phyloP scores from a whole-genome alignment of 441 rosid genomes.

The Pelargonium australe region DNA sequence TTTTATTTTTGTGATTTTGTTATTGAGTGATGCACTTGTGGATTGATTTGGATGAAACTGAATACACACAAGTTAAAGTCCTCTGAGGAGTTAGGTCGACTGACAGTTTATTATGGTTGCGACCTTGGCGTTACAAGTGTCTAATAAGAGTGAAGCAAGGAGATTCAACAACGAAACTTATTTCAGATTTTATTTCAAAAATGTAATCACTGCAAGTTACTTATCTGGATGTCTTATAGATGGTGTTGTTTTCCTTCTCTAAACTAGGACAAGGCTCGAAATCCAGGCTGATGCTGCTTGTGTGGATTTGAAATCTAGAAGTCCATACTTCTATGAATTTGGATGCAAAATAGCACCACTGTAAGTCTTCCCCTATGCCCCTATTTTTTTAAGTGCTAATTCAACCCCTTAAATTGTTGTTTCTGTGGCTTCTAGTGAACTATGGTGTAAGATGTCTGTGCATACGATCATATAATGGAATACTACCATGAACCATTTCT shows the following conservation, averaged over 20 bases:
- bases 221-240: conserved; percentile 8
- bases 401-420: neutral
- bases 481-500: neutral
- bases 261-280: conserved; percentile 66
- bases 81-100: neutral
- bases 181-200: neutral
- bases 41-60: neutral
- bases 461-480: neutral
- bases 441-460: neutral
- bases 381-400: neutral
- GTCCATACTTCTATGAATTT: conserved; percentile 67
- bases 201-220: conserved; percentile 6
- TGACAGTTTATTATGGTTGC: neutral
- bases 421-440: neutral
- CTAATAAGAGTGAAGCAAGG: neutral
- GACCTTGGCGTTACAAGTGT: neutral
- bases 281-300: conserved; percentile 89
- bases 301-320: conserved; percentile 73
- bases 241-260: conserved; percentile 5
- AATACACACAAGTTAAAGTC: neutral
- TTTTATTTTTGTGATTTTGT: neutral
- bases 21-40: conserved; percentile 1
- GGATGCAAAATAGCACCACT: conserved; percentile 78
- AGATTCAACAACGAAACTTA: neutral
- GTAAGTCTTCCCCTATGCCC: conserved; percentile 37